phyloP scores from a whole-genome alignment of 2,329 filamentous ascomycete genomes.

The Pseudopithomyces chartarum region DNA sequence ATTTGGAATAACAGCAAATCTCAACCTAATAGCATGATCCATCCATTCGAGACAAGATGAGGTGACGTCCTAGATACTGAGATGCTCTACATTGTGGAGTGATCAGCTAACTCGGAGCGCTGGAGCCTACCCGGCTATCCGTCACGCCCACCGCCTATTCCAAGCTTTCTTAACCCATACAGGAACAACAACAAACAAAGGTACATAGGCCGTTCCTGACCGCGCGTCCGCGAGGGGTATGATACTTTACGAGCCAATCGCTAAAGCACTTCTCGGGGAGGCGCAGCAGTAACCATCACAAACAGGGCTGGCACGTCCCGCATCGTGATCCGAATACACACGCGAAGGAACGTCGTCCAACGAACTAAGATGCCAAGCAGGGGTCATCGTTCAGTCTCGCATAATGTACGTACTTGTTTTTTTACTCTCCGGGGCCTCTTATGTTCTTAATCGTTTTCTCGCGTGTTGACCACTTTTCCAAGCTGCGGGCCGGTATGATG shows the following conservation, averaged over 20 bases:
- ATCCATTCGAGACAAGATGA: no score
- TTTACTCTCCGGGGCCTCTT: background rate
- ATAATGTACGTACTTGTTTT: background rate
- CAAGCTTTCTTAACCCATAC: no score
- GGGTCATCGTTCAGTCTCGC: background rate
- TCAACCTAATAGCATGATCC: no score
- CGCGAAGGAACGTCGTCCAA: background rate
- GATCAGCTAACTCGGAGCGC: no score
- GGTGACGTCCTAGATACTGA: no score
- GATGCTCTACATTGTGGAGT: no score
- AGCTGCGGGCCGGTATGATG: background rate
- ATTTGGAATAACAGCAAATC: no score
- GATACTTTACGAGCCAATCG: background rate
- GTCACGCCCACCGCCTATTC: no score
- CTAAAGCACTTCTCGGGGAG: background rate
- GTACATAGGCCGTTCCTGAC: background rate
- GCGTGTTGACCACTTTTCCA: background rate
- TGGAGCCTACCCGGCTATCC: no score
- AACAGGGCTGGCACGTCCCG: background rate
- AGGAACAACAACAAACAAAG: no score
- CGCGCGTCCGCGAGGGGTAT: background rate
- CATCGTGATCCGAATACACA: background rate
- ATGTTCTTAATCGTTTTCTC: background rate
- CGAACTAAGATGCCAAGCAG: background rate
- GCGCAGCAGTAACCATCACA: slow-evolving; percentile 2